Evolutionary conservation across 1,284 basidiomycete species (phyloP).

Genomic region (Apiotrichum mycotoxinovorans): DNA sequence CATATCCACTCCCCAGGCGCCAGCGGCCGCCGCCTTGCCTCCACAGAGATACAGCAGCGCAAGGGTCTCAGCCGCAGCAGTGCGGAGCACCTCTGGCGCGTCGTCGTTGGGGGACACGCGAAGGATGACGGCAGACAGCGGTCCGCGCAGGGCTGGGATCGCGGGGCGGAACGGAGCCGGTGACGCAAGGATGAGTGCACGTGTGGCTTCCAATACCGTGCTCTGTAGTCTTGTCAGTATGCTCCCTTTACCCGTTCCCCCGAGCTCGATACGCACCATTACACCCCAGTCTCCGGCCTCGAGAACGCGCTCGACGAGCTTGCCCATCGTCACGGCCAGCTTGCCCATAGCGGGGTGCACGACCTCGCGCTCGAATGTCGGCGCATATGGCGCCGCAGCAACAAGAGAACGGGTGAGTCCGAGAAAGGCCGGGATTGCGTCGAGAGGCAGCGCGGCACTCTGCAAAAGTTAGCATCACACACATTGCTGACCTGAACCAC

Average conservation of each 20-base stretch:
- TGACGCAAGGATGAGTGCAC: constrained; percentile 31
- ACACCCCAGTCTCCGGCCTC: constrained; percentile 24
- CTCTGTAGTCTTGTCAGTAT: no score
- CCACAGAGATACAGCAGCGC: constrained; percentile 36
- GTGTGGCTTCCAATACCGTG: constrained; percentile 22
- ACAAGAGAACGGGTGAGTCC: constrained; percentile 30
- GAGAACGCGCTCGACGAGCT: constrained; percentile 28
- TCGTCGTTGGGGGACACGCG: constrained; percentile 15
- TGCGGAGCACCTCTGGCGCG: constrained; percentile 5
- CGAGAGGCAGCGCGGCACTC: constrained; percentile 2
- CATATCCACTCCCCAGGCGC: constrained; percentile 38
- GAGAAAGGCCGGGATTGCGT: constrained; percentile 17
- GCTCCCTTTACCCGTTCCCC: no score
- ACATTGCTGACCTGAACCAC: not conserved
- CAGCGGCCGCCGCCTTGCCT: constrained; percentile 42
- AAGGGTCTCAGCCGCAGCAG: constrained; percentile 26
- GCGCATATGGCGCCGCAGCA: constrained; percentile 28
- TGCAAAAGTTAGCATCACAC: constrained; percentile 5
- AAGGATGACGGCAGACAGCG: constrained; percentile 32
- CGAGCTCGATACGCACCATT: constrained; percentile 18
- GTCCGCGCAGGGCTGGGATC: constrained; percentile 24
- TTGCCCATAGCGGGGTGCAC: constrained; percentile 46
- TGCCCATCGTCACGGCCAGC: constrained; percentile 33
- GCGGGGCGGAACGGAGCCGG: constrained; percentile 44
- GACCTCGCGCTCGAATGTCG: constrained; percentile 43